Conservation (phyloP, 2,329 filamentous ascomycete species). For the Calonectria leucothoes region DNA sequence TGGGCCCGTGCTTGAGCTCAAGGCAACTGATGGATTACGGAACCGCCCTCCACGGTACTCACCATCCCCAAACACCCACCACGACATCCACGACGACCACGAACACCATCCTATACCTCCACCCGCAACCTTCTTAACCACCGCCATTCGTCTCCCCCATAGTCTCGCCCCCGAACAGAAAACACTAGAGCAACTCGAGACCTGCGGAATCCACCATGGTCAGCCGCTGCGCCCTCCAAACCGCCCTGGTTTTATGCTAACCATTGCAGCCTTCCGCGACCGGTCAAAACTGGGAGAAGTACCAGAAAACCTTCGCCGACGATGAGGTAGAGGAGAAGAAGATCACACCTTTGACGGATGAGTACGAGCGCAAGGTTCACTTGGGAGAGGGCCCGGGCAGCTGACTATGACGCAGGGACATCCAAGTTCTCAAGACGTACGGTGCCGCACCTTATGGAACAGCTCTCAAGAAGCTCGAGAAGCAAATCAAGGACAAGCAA, state of each 20-base stretch:
- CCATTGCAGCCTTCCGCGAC: slow-evolving; percentile 86
- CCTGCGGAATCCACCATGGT: slow-evolving; percentile 56
- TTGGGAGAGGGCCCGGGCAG: slow-evolving; percentile 1
- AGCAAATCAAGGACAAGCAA: slow-evolving; percentile 99
- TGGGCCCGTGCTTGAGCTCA: slow-evolving; percentile 51
- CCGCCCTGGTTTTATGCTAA: slow-evolving; percentile 37
- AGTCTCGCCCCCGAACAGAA: background rate
- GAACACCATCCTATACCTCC: slow-evolving; percentile 16
- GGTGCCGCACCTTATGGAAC: slow-evolving; percentile 95
- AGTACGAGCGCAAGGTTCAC: slow-evolving; percentile 69
- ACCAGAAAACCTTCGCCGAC: slow-evolving; percentile 95
- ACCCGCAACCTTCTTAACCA: slow-evolving; percentile 19
- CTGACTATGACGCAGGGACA: slow-evolving; percentile 75
- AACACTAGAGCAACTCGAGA: slow-evolving; percentile 22
- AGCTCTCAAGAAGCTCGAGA: slow-evolving; percentile 95
- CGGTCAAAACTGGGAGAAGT: slow-evolving; percentile 97
- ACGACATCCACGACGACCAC: slow-evolving; percentile 26
- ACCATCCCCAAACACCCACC: slow-evolving; percentile 43
- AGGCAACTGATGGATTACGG: slow-evolving; percentile 56
- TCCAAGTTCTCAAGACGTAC: slow-evolving; percentile 99
- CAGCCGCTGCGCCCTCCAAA: slow-evolving; percentile 34
- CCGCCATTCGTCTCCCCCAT: background rate
- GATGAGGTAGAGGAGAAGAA: slow-evolving; percentile 99
- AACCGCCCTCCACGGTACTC: slow-evolving; percentile 50
- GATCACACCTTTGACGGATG: slow-evolving; percentile 95